phyloP scores from a whole-genome alignment of 345 rosid species.

The Streptanthus diversifolius region DNA sequence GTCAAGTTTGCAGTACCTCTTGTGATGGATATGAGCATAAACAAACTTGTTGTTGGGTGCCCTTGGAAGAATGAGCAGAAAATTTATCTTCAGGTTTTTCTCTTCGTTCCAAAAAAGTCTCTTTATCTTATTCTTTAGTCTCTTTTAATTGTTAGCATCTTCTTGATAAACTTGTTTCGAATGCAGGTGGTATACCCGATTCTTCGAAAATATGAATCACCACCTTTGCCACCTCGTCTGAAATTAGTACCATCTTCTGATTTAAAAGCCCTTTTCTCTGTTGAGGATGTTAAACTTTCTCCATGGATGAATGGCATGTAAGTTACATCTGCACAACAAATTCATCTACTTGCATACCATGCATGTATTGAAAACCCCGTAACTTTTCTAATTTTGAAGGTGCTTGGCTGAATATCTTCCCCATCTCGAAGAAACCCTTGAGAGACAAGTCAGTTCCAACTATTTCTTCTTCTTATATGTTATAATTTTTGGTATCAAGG shows the following conservation, averaged over 20 bases:
- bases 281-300: conserved; percentile 92
- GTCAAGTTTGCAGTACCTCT: conserved; percentile 92
- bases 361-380: not conserved
- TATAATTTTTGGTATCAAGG: not conserved
- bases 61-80: conserved; percentile 90
- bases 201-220: conserved; percentile 59
- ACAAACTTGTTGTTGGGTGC: conserved; percentile 74
- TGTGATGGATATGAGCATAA: conserved; percentile 67
- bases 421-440: conserved; percentile 77
- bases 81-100: conserved; percentile 77
- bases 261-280: conserved; percentile 58
- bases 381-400: conserved; percentile 45
- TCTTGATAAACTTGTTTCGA: not conserved
- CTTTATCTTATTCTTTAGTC: not conserved
- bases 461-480: not conserved
- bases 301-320: conserved; percentile 93
- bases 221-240: conserved; percentile 79
- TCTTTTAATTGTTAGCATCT: not conserved
- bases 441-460: conserved; percentile 60
- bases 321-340: conserved; percentile 22
- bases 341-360: conserved; percentile 12
- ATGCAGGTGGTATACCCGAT: conserved; percentile 82
- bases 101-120: conserved; percentile 16
- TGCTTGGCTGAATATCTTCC: conserved; percentile 99
- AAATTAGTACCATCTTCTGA: conserved; percentile 68